These are phyloP conservation scores for Elaeis guineensis DNA, from an alignment of 176 grass and related monocot genomes.

Conservation along the genomic window DNA sequence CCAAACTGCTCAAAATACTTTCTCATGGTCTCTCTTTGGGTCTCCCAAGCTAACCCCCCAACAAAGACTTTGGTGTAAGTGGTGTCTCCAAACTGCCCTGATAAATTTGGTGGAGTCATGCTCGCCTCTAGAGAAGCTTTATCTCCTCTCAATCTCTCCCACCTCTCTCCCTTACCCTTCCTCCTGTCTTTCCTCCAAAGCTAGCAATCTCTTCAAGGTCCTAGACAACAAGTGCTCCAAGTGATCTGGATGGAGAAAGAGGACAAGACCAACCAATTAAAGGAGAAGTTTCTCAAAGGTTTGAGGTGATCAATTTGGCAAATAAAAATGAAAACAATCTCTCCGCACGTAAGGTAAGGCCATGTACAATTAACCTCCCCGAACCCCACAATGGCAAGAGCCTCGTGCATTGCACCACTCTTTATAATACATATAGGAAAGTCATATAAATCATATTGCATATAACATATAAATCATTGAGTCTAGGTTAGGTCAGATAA, in stretches of 20 bases:
- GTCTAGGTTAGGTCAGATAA: too few species aligned
- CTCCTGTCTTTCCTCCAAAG: not conserved
- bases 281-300: constrained; percentile 3
- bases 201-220: constrained; percentile 3
- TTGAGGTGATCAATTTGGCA: constrained; percentile 4
- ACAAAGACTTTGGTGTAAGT: constrained; percentile 99
- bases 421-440: too few species aligned
- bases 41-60: constrained; percentile 95
- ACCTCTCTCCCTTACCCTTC: not conserved
- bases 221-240: not conserved
- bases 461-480: too few species aligned
- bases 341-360: too few species aligned
- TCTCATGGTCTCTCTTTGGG: constrained; percentile 91
- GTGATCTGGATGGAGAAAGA: not conserved
- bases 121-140: constrained; percentile 7
- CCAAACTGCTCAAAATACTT: constrained; percentile 99
- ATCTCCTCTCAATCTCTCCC: constrained; percentile 8
- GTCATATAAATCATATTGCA: too few species aligned
- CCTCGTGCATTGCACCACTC: too few species aligned
- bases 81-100: constrained; percentile 92
- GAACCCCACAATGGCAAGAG: too few species aligned
- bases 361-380: too few species aligned
- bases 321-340: not conserved
- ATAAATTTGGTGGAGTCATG: constrained; percentile 48
- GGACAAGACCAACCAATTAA: not conserved